Evolutionary conservation across 2,329 filamentous ascomycete genomes (phyloP).

Genomic region (Allantophomopsis cytisporea): DNA sequence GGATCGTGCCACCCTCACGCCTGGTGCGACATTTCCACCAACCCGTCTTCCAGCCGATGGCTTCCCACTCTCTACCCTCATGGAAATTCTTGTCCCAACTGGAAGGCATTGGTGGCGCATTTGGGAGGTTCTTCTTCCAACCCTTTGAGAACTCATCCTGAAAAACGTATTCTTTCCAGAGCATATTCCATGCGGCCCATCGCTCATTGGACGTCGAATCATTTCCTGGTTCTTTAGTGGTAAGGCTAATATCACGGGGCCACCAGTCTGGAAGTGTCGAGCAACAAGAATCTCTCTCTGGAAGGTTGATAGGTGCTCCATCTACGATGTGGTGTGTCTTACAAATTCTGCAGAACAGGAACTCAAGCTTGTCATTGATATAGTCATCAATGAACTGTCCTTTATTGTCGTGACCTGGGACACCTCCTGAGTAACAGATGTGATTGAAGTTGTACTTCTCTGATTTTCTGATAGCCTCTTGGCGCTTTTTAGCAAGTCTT

Average conservation of each 20-base stretch:
- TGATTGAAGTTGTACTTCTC: too few relatives aligned
- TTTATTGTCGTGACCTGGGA: too few relatives aligned
- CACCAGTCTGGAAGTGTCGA: conserved; percentile 15
- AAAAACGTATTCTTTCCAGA: conserved; percentile 8
- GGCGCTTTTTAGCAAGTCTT: too few relatives aligned
- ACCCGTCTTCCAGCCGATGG: conserved; percentile 5
- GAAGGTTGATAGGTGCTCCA: conserved; percentile 9
- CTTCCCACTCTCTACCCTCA: conserved; percentile 10
- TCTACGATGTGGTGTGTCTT: conserved; percentile 11
- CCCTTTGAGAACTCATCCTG: conserved; percentile 7
- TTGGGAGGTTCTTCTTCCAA: conserved; percentile 1
- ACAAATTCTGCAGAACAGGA: conserved; percentile 13
- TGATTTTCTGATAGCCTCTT: too few relatives aligned
- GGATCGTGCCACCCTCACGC: background rate
- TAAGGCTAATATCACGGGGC: conserved; percentile 5
- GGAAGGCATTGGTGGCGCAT: background rate
- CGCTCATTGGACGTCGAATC: conserved; percentile 2
- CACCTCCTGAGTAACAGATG: too few relatives aligned
- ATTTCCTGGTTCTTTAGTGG: too few relatives aligned
- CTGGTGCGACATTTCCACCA: conserved; percentile 14
- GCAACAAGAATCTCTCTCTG: conserved; percentile 12
- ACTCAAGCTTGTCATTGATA: background rate
- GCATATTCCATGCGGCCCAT: conserved; percentile 6
- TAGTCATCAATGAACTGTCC: too few relatives aligned
- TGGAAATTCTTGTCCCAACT: conserved; percentile 13